Evolutionary conservation across 2,329 filamentous ascomycete species (phyloP).

Genomic region (Penicillium fuscoglaucum): DNA sequence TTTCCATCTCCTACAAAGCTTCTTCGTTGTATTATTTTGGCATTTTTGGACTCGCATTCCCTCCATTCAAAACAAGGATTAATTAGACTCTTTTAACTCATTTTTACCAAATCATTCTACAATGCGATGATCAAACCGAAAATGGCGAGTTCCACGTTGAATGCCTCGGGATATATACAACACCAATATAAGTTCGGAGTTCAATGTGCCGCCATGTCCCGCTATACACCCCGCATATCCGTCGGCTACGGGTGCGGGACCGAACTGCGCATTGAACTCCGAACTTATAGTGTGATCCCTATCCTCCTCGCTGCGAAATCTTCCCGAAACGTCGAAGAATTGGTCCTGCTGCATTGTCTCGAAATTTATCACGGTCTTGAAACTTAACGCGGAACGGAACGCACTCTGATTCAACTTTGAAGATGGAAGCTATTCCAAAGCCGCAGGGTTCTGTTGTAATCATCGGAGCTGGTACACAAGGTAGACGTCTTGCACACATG

Average conservation of each 20-base stretch:
- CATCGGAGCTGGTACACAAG: conserved; percentile 39
- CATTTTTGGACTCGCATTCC: background rate
- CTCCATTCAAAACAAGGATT: background rate
- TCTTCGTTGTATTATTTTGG: background rate
- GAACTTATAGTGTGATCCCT: background rate
- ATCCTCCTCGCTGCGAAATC: no score
- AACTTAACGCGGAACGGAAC: background rate
- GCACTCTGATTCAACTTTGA: background rate
- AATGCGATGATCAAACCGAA: background rate
- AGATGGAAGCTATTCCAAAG: background rate
- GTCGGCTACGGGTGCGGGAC: background rate
- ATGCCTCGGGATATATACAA: background rate
- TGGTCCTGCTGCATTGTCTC: background rate
- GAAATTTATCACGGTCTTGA: background rate
- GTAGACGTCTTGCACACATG: conserved; percentile 40
- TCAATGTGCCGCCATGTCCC: background rate
- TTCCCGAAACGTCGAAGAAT: background rate
- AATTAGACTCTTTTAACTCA: background rate
- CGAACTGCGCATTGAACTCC: background rate
- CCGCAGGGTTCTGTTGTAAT: conserved; percentile 7
- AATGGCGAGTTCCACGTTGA: background rate
- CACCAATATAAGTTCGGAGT: background rate
- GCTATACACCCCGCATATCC: background rate
- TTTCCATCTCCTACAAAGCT: no score
- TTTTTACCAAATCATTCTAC: background rate